Evolutionary conservation across 2,329 filamentous ascomycete genomes (phyloP).

Genomic region (Aspergillus caelatus): DNA sequence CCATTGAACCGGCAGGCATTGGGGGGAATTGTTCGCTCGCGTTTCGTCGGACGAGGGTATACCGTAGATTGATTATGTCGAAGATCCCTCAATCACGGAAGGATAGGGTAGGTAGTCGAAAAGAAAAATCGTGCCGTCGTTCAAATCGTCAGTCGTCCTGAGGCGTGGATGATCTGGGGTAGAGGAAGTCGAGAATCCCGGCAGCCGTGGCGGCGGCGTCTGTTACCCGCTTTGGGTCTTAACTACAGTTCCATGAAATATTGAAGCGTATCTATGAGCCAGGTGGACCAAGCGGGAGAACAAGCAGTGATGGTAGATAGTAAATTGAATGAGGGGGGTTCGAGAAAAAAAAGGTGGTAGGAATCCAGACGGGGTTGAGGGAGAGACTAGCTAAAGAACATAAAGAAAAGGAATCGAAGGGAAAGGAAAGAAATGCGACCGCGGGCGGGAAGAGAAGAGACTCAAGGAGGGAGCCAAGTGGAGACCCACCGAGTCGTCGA

Average conservation of each 20-base stretch:
- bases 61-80: not conserved
- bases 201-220: not conserved
- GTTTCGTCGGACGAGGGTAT: not conserved
- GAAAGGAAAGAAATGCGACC: slow-evolving; percentile 1
- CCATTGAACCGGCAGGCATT: slow-evolving; percentile 32
- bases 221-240: not conserved
- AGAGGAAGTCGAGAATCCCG: not conserved
- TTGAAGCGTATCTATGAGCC: not conserved
- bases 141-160: not conserved
- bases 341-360: not conserved
- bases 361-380: not conserved
- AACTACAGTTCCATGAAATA: not conserved
- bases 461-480: not conserved
- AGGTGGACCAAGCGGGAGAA: not conserved
- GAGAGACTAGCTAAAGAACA: slow-evolving; percentile 7
- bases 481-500: not conserved
- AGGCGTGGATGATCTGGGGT: not conserved
- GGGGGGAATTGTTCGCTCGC: not conserved
- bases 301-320: not conserved
- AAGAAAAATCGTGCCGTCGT: slow-evolving; percentile 3
- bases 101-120: not conserved
- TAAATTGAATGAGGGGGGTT: not conserved
- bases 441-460: not conserved
- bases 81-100: not conserved
- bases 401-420: not conserved